phyloP scores from a whole-genome alignment of 768 basidiomycete species.

The Mycena chlorophos region DNA sequence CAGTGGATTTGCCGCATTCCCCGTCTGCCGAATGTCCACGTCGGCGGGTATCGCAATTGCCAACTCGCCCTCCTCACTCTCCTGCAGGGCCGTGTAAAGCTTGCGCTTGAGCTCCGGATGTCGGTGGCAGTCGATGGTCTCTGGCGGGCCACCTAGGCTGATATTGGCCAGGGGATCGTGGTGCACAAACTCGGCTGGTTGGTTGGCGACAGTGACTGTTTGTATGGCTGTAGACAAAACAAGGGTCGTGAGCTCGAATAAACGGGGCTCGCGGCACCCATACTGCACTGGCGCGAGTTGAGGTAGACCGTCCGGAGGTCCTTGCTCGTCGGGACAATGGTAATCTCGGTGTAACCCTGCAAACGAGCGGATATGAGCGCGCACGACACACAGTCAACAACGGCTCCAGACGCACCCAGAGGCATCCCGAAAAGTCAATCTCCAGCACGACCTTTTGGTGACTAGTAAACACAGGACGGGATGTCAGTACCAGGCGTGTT shows the following conservation, averaged over 20 bases:
- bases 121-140: conserved; percentile 76
- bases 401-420: conserved; percentile 60
- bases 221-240: conserved; percentile 55
- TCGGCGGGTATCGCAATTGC: conserved; percentile 84
- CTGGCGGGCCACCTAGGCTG: conserved; percentile 49
- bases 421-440: conserved; percentile 85
- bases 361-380: conserved; percentile 24
- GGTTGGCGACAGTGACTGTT: conserved; percentile 68
- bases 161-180: conserved; percentile 73
- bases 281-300: conserved; percentile 87
- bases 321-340: conserved; percentile 75
- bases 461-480: conserved; percentile 66
- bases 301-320: conserved; percentile 84
- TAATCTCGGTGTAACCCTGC: conserved; percentile 93
- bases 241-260: conserved; percentile 21
- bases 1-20: conserved; percentile 42
- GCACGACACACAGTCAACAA: conserved; percentile 5
- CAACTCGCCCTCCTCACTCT: conserved; percentile 92
- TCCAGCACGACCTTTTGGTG: conserved; percentile 96
- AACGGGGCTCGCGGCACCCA: conserved; percentile 29
- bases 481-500: conserved; percentile 40
- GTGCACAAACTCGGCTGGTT: conserved; percentile 75
- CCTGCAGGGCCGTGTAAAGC: conserved; percentile 86
- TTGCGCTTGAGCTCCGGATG: conserved; percentile 94
- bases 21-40: conserved; percentile 63